A percentile compares a stretch with the other conserved stretches of the same genome.
These are phyloP conservation scores for Fusarium verticillioides DNA, from an alignment of 2,329 filamentous ascomycete species.

Conservation along the genomic window DNA sequence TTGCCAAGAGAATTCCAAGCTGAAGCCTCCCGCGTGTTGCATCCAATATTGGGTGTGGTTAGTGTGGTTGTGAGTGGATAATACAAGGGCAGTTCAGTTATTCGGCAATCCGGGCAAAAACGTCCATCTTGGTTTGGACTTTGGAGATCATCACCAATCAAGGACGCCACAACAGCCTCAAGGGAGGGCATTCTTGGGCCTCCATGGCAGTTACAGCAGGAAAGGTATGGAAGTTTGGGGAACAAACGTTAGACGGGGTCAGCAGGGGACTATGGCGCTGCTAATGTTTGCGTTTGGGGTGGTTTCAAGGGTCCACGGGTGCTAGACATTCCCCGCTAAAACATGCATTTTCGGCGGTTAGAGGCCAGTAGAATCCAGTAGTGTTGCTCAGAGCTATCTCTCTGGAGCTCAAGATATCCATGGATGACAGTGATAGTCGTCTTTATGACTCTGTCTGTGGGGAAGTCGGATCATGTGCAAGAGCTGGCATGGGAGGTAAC, in stretches of 20 bases:
- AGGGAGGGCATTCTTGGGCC: slow-evolving; percentile 6
- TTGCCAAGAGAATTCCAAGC: slow-evolving; percentile 22
- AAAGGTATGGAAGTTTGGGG: not conserved
- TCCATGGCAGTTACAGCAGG: not conserved
- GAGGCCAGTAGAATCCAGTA: not conserved
- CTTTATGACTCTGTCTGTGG: slow-evolving; percentile 26
- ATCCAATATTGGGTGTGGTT: slow-evolving; percentile 25
- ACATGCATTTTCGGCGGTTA: slow-evolving; percentile 4
- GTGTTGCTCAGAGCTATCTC: not conserved
- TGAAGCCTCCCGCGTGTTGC: slow-evolving; percentile 27
- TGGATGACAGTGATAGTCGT: slow-evolving; percentile 4
- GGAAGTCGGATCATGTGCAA: slow-evolving; percentile 28
- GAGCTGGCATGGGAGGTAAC: not conserved
- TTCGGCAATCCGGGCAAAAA: slow-evolving; percentile 21
- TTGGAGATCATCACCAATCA: slow-evolving; percentile 30
- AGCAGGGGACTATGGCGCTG: slow-evolving; percentile 9
- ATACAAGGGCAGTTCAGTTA: slow-evolving; percentile 17
- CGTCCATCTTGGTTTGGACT: slow-evolving; percentile 1
- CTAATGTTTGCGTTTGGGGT: not conserved
- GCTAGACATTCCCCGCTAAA: slow-evolving; percentile 22
- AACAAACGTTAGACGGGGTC: slow-evolving; percentile 4
- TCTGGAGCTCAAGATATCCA: not conserved
- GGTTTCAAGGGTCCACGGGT: slow-evolving; percentile 32
- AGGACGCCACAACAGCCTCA: slow-evolving; percentile 4
- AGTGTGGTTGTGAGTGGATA: slow-evolving; percentile 37